These are phyloP conservation scores for Tardiomyces depauwii DNA, from an alignment of 1,139 yeast genomes.

Conservation along the genomic window DNA sequence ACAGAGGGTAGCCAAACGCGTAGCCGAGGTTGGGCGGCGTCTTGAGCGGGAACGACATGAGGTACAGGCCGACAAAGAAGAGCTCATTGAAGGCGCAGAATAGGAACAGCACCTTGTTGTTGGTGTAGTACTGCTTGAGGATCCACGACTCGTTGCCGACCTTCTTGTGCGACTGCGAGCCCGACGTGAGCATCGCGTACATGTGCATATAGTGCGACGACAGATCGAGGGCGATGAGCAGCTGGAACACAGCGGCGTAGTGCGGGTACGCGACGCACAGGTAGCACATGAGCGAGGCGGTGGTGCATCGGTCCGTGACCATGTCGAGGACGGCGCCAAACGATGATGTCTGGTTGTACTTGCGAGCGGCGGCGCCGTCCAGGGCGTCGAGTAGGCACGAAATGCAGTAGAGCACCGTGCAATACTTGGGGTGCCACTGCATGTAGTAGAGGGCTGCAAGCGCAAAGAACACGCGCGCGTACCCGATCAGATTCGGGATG, in stretches of 20 bases:
- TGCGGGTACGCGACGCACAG: slow-evolving; percentile 70
- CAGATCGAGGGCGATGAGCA: slow-evolving; percentile 75
- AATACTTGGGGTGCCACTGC: slow-evolving; percentile 72
- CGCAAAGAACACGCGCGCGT: slow-evolving; percentile 71
- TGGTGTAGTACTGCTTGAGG: slow-evolving; percentile 76
- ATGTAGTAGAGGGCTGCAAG: slow-evolving; percentile 67
- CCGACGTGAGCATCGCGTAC: slow-evolving; percentile 84
- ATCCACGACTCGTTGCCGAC: slow-evolving; percentile 64
- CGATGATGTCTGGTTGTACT: slow-evolving; percentile 76
- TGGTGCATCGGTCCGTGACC: slow-evolving; percentile 98
- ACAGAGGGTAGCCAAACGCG: slow-evolving; percentile 30
- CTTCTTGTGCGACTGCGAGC: slow-evolving; percentile 75
- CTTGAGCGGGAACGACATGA: slow-evolving; percentile 51
- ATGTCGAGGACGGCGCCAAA: slow-evolving; percentile 97
- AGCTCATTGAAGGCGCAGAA: slow-evolving; percentile 91
- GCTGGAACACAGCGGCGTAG: slow-evolving; percentile 63
- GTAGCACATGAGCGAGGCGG: slow-evolving; percentile 80
- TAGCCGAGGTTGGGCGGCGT: slow-evolving; percentile 31
- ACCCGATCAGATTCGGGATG: slow-evolving; percentile 89
- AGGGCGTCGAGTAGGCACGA: slow-evolving; percentile 92
- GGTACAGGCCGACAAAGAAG: slow-evolving; percentile 81
- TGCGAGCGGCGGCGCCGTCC: slow-evolving; percentile 93
- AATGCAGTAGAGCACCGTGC: slow-evolving; percentile 67
- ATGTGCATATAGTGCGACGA: slow-evolving; percentile 98
- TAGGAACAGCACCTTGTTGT: slow-evolving; percentile 67